Evolutionary conservation across 306 rosid genomes (phyloP), one percentile per base, ranked within the genome.

Genomic region (Prinsepia uniflora): DNA sequence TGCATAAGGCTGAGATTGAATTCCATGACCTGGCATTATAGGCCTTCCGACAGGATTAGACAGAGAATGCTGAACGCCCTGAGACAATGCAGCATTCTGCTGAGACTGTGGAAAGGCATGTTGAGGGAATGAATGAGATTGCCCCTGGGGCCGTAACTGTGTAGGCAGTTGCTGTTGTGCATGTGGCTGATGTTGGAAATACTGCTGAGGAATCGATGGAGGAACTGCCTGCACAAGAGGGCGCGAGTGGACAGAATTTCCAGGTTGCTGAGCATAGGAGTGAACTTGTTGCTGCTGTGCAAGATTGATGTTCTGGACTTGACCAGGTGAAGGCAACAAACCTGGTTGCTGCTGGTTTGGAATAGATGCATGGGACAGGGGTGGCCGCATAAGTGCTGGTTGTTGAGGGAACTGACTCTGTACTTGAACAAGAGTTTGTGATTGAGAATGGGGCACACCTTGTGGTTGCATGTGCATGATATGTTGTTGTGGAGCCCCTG

Each of bases 361-460:
- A 80, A 82, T 74, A 64, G 86, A 72, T 64, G 84, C 74, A 78
- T 77, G 84, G 69, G 94, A 82, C 65, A 70, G 90, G 20, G 84
- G 79, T 5, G 96, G 96, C 44, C 81, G 96, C 82, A 79, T 65
- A 13, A 75, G 48, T 69, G 87, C 87, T 68, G 76, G 73, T 82
- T 88, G 90, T 70, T 80, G 92, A 70, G 90, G 85, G 53, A 83
- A 80, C 70, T 88, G 97, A 74, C 77, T 78, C 74, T 83, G 96
- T 76, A 77, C 60, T 55, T 82, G 96, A 68, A 58, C 73, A 19
- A 82, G 78, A 73, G 79, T 89, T 42, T 79, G 95, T 18, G 83
- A 69, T 53, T 83, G 94, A 63, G 85, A 76, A 42, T 78, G 84
- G 63, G 80, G 76, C 74, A 81, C 85, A 24, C 76, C 80, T 76